Base-by-base conservation (phyloP, 1,139 yeast species). In the Kodamaea fungicola region DNA sequence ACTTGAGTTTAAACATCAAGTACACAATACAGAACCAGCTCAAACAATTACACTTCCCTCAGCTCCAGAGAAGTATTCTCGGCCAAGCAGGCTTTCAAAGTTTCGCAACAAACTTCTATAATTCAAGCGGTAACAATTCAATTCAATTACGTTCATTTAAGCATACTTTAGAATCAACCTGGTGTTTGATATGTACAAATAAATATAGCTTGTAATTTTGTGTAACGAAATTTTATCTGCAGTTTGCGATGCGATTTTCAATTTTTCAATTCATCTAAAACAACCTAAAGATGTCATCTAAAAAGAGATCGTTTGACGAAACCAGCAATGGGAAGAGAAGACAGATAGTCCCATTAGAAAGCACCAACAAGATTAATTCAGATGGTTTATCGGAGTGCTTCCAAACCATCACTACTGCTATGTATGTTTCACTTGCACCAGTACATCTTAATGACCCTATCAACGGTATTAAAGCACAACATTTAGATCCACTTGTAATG, bases 401-500 rank as follows among this genome's bases (percentile, higher is more conserved):
- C 64, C 80, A 78, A 49, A 68, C 63, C 31, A 76, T 83, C 38
- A 72, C 80, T 31, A 71, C 88, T 2, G 67, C 78, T 12, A 60
- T 92, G 59, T 88, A 89, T 54, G 80, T 89, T 3, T 87, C 96
- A 4, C 61, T 92, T 39, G 96, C 97, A 8, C 97, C 98, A 37
- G 67, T 79, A 43, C 85, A 80, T 59, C 57, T 81, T 33, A 68
- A 71, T 35, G 70, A 74, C 36, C 95, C 96, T 5, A 58, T 81
- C 24, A 78, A 78, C 43, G 98, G 97, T 25, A 74, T 90, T 46
- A 80, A 80, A 58, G 71, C 80, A 29, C 97, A 90, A 64, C 97
- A 92, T 62, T 67, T 92, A 48, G 96, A 92, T 55, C 90, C 94
- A 5, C 68, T 92, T 61, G 67, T 92, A 28, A 87, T 92, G 96